phyloP scores from a whole-genome alignment of 495 filamentous ascomycete genomes.

The Talaromyces trachyspermus region DNA sequence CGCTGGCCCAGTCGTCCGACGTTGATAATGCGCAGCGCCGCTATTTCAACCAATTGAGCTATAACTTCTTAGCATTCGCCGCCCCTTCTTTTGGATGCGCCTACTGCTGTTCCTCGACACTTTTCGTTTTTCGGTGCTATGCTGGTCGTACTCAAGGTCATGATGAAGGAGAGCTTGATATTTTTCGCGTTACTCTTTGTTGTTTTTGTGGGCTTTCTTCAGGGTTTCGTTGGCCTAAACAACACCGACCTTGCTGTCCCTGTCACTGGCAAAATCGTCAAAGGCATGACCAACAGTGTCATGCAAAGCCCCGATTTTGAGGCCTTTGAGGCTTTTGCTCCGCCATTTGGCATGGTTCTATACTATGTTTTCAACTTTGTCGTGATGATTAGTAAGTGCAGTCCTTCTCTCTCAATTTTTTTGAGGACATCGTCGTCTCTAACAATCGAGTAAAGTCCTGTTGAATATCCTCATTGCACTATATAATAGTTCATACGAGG shows the following conservation, averaged over 20 bases:
- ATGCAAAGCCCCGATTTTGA: slow-evolving; percentile 88
- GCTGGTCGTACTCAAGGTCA: slow-evolving; percentile 93
- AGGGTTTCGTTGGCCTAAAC: slow-evolving; percentile 93
- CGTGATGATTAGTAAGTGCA: slow-evolving; percentile 65
- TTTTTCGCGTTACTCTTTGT: slow-evolving; percentile 92
- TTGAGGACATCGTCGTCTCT: slow-evolving; percentile 16
- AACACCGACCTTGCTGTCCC: slow-evolving; percentile 61
- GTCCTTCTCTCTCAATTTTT: no score
- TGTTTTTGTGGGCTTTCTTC: slow-evolving; percentile 83
- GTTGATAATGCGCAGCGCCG: slow-evolving; percentile 46
- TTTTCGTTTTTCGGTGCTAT: slow-evolving; percentile 96
- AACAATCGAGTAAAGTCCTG: slow-evolving; percentile 46
- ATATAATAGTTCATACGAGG: slow-evolving; percentile 92
- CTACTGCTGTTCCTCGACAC: slow-evolving; percentile 89
- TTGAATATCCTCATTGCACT: slow-evolving; percentile 93
- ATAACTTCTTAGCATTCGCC: slow-evolving; percentile 86
- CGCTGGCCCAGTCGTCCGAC: slow-evolving; percentile 52
- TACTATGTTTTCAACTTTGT: slow-evolving; percentile 97
- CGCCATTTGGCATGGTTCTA: slow-evolving; percentile 78
- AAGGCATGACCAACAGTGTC: slow-evolving; percentile 83
- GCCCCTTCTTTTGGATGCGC: slow-evolving; percentile 95
- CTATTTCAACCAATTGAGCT: slow-evolving; percentile 70
- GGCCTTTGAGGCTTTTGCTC: slow-evolving; percentile 71
- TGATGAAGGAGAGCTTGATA: slow-evolving; percentile 98
- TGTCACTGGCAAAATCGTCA: slow-evolving; percentile 64